Evolutionary conservation across 495 filamentous ascomycete genomes (phyloP), one percentile per base, ranked within the genome.

Genomic region (Oidiodendron maius): DNA sequence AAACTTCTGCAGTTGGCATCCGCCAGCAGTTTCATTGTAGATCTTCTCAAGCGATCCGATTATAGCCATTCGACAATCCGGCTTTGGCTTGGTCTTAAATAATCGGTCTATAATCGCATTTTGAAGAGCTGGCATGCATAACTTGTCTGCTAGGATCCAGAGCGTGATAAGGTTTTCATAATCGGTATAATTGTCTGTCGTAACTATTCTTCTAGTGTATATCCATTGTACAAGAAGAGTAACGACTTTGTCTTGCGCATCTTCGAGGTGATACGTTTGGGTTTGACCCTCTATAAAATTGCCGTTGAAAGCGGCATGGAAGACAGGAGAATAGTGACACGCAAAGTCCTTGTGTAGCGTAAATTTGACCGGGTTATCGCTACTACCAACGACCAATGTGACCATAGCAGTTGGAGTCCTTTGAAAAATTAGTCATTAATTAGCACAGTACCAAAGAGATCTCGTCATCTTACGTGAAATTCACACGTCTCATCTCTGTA

Each of bases 251-350:
- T 11, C 3, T 2, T 13, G 13, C 3, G 28, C 26, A 15, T 50
- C 47, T 3, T 50, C 38, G 13, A 50, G 24, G 2, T 17, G 12
- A 23, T 50, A 50, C 17, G 23, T 44, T 18, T 50, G 38, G 10
- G 47, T 50, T 22, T 42, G 36, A 18, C 47, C 38, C 23, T 50
- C 47, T 22, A 50, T 21, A 24, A 50, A 50, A 1, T 22, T 23
- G 15, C 47, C 38, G 18, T 43, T 36, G 17, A 50, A 50, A 3
- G 47, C 47, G 3, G 40, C 39, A 3, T 15, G n/a, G 16, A 50
- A 20, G 1, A 43, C 39, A 2, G 38, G 28, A 11, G 24, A 50
- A 21, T 50, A 22, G 10, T 50, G n/a, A 15, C 24, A 34, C 1
- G 20, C 47, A 20, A 35, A 21, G 8, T 42, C 24, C 20, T 36